These are phyloP conservation scores for Dujonia santamariae DNA, from an alignment of 1,139 yeast genomes.

Conservation along the genomic window DNA sequence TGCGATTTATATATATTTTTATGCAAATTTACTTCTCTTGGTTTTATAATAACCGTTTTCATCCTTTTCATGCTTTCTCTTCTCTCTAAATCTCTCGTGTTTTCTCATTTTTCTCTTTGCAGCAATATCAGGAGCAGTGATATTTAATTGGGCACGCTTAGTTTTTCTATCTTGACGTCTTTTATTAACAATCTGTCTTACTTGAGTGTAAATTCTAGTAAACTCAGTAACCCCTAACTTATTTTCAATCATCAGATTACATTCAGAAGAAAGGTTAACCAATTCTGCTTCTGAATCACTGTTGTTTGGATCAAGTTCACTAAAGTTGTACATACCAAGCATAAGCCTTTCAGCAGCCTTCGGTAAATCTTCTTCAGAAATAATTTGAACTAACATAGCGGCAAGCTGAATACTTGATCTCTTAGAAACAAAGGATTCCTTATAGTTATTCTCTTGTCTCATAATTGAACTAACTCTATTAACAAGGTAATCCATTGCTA, in stretches of 20 bases:
- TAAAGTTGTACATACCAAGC: slow-evolving; percentile 57
- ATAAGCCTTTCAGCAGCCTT: slow-evolving; percentile 47
- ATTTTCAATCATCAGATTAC: slow-evolving; percentile 63
- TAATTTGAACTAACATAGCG: slow-evolving; percentile 55
- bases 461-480: slow-evolving; percentile 58
- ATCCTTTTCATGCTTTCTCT: slow-evolving; percentile 71
- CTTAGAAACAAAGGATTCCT: slow-evolving; percentile 56
- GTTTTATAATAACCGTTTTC: slow-evolving; percentile 74
- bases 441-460: slow-evolving; percentile 57
- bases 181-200: slow-evolving; percentile 54
- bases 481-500: slow-evolving; percentile 63
- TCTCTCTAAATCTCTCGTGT: slow-evolving; percentile 72
- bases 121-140: slow-evolving; percentile 76
- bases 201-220: slow-evolving; percentile 60
- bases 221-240: slow-evolving; percentile 75
- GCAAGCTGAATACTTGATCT: slow-evolving; percentile 60
- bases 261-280: slow-evolving; percentile 60
- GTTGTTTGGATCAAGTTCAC: slow-evolving; percentile 39
- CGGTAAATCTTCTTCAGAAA: slow-evolving; percentile 33
- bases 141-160: slow-evolving; percentile 72
- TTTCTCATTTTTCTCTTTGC: slow-evolving; percentile 76
- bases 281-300: slow-evolving; percentile 51
- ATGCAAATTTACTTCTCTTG: slow-evolving; percentile 32
- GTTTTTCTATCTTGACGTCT: slow-evolving; percentile 76
- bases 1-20: background rate